Conservation (phyloP, 2,329 filamentous ascomycete genomes). For the Cladorrhinum sp. region DNA sequence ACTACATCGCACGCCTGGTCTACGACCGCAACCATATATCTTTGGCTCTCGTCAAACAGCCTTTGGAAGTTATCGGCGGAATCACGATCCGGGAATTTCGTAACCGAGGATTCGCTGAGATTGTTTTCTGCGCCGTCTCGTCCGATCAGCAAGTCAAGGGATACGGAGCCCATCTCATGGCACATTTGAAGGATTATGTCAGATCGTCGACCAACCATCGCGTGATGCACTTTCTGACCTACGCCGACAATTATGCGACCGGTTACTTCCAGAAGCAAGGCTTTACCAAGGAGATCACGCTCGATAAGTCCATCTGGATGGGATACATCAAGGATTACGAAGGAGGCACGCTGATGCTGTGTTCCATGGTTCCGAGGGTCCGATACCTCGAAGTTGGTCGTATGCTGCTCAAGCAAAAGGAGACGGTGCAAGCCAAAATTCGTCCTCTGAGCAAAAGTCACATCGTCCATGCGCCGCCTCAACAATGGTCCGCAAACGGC, state of each 20-base stretch:
- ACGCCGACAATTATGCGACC: slow-evolving; percentile 97
- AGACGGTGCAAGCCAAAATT: slow-evolving; percentile 90
- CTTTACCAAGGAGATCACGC: slow-evolving; percentile 95
- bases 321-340: slow-evolving; percentile 99
- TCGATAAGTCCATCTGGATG: slow-evolving; percentile 91
- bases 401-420: slow-evolving; percentile 96
- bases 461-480: slow-evolving; percentile 77
- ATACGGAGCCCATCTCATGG: slow-evolving; percentile 97
- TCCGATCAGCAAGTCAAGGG: slow-evolving; percentile 99
- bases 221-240: slow-evolving; percentile 98
- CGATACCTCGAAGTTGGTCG: slow-evolving; percentile 87
- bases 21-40: slow-evolving; percentile 96
- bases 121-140: slow-evolving; percentile 96
- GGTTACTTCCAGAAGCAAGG: slow-evolving; percentile 99
- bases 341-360: slow-evolving; percentile 98
- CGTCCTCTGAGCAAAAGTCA: slow-evolving; percentile 84
- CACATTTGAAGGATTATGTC: slow-evolving; percentile 95
- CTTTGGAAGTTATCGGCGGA: slow-evolving; percentile 87
- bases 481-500: slow-evolving; percentile 70
- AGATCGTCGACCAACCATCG: slow-evolving; percentile 76
- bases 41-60: slow-evolving; percentile 96
- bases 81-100: slow-evolving; percentile 97
- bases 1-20: slow-evolving; percentile 95
- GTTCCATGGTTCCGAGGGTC: slow-evolving; percentile 90
- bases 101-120: slow-evolving; percentile 89